These are phyloP conservation scores for Corchorus olitorius DNA, from an alignment of 345 rosid genomes.

Conservation along the genomic window DNA sequence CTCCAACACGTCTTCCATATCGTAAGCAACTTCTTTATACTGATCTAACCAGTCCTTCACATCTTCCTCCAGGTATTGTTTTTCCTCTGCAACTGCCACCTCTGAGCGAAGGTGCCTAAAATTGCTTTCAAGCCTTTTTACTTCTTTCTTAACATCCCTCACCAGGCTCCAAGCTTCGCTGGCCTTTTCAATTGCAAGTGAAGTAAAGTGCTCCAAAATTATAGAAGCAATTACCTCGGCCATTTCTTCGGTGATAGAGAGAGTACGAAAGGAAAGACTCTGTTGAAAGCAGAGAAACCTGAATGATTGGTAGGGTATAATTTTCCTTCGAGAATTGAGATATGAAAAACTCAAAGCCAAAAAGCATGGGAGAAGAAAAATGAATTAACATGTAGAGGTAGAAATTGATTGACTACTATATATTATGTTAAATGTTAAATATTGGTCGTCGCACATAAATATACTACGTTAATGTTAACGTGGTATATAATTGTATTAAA, in stretches of 20 bases:
- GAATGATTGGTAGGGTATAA: no score
- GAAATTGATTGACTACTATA: no score
- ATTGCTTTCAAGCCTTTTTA: background rate
- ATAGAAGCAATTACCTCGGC: background rate
- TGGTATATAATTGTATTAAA: no score
- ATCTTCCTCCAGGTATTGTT: background rate
- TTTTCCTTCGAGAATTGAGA: no score
- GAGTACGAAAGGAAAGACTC: background rate
- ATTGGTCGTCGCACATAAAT: no score
- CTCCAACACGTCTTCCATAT: slow-evolving; percentile 15
- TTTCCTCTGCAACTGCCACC: slow-evolving; percentile 20
- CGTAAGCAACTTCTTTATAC: slow-evolving; percentile 7
- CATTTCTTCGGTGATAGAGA: background rate
- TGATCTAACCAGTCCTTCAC: background rate
- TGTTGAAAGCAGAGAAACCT: background rate
- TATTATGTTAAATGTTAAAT: no score
- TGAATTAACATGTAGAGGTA: no score
- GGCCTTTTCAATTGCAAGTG: background rate
- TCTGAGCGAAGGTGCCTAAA: background rate
- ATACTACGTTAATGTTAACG: no score
- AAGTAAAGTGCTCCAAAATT: background rate
- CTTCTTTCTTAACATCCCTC: background rate
- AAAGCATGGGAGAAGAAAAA: no score
- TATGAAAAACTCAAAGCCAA: no score
- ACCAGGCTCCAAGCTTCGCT: background rate